These are phyloP conservation scores for Pseudozyma hubeiensis DNA, from an alignment of 1,284 basidiomycete species.

Conservation along the genomic window DNA sequence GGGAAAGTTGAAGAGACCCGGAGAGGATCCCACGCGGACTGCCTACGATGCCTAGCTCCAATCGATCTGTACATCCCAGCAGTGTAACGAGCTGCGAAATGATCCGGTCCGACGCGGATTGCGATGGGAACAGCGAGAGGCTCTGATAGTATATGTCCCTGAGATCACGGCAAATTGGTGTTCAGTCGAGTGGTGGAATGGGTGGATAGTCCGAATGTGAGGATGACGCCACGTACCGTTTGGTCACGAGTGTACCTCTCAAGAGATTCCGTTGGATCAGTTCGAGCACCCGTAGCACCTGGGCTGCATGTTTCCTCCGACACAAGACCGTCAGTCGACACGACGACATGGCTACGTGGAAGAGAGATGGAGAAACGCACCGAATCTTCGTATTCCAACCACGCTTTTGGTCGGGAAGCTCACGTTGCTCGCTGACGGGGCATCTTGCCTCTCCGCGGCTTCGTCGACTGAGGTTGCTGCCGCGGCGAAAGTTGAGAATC, in stretches of 20 bases:
- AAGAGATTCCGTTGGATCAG: conserved; percentile 39
- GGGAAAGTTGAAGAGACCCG: conserved; percentile 28
- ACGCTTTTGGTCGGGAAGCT: conserved; percentile 19
- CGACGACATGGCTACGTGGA: neutral
- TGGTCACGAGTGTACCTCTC: conserved; percentile 26
- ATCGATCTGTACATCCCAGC: conserved; percentile 13
- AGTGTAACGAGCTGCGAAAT: conserved; percentile 24
- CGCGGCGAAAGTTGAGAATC: too few species aligned
- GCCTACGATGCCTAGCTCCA: conserved; percentile 49
- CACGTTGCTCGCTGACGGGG: neutral
- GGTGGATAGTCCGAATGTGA: neutral
- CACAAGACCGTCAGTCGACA: neutral
- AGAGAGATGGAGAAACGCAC: conserved; percentile 8
- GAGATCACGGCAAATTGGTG: neutral
- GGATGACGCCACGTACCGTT: conserved; percentile 35
- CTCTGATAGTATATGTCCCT: conserved; percentile 60
- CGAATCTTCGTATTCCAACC: conserved; percentile 15
- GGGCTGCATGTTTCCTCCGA: conserved; percentile 16
- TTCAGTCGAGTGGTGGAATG: too few species aligned
- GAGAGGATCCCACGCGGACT: conserved; percentile 47
- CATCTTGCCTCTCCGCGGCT: neutral
- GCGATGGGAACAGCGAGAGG: conserved; percentile 44
- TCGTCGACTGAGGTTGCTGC: neutral
- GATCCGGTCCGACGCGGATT: conserved; percentile 46
- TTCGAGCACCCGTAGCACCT: conserved; percentile 41